phyloP scores from a whole-genome alignment of 495 filamentous ascomycete species.

The Recurvomyces mirabilis region DNA sequence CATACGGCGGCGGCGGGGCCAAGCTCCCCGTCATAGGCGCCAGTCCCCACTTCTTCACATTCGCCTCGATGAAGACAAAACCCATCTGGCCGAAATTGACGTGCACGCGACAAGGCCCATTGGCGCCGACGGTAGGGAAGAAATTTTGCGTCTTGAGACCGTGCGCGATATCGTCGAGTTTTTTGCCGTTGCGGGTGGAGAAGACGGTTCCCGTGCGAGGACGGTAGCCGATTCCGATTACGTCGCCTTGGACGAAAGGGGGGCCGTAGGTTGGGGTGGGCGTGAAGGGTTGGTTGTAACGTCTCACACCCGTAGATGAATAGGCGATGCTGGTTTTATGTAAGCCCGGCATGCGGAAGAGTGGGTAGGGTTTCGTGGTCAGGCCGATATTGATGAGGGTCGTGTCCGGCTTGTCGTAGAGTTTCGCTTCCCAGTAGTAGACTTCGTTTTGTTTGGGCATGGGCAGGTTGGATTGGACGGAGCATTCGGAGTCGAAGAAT shows the following conservation, averaged over 20 bases:
- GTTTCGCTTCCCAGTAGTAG: slow-evolving; percentile 98
- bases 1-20: slow-evolving; percentile 91
- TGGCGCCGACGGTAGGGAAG: slow-evolving; percentile 90
- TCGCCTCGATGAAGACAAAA: slow-evolving; percentile 97
- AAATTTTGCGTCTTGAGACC: slow-evolving; percentile 90
- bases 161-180: slow-evolving; percentile 87
- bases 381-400: slow-evolving; percentile 81
- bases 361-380: slow-evolving; percentile 90
- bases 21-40: slow-evolving; percentile 92
- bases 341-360: slow-evolving; percentile 86
- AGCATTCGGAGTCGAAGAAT: slow-evolving; percentile 96
- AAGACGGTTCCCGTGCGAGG: slow-evolving; percentile 91
- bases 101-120: slow-evolving; percentile 81
- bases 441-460: slow-evolving; percentile 98
- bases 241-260: slow-evolving; percentile 77
- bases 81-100: slow-evolving; percentile 97
- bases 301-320: slow-evolving; percentile 70
- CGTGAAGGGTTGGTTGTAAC: slow-evolving; percentile 83
- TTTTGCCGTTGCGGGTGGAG: slow-evolving; percentile 97
- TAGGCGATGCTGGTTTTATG: slow-evolving; percentile 90
- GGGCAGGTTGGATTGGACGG: slow-evolving; percentile 90
- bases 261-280: slow-evolving; percentile 73
- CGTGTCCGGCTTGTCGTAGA: slow-evolving; percentile 89
- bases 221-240: slow-evolving; percentile 90
- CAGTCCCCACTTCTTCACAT: slow-evolving; percentile 98